A percentile compares a stretch with the other conserved stretches of the same genome.
Conservation (phyloP, 2,329 filamentous ascomycete genomes). For the Aspergillaceae sp. region DNA sequence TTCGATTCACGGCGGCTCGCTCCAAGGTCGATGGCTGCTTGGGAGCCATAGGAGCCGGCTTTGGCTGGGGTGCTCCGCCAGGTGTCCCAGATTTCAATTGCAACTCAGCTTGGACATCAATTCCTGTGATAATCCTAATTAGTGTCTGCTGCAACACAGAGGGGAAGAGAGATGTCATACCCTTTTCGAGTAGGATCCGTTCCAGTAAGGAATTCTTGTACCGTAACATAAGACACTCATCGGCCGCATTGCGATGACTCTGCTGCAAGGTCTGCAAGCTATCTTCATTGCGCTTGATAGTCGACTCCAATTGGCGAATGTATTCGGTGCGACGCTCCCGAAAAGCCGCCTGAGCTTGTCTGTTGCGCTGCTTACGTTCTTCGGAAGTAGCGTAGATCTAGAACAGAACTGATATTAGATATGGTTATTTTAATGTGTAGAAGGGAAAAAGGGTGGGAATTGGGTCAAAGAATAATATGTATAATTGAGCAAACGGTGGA, state of each 20-base stretch:
- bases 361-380: constrained; percentile 93
- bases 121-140: constrained; percentile 48
- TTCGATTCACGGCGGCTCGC: constrained; percentile 70
- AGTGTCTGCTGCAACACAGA: constrained; percentile 1
- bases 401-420: constrained; percentile 2
- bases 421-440: constrained; percentile 1
- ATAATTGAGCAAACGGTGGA: constrained; percentile 6
- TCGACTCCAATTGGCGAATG: constrained; percentile 97
- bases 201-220: constrained; percentile 98
- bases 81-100: constrained; percentile 86
- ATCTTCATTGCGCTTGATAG: constrained; percentile 94
- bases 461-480: not conserved
- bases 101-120: constrained; percentile 94
- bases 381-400: constrained; percentile 98
- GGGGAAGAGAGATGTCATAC: constrained; percentile 36
- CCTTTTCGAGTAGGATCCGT: constrained; percentile 91
- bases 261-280: constrained; percentile 86
- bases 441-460: constrained; percentile 4
- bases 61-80: constrained; percentile 52
- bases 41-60: constrained; percentile 58
- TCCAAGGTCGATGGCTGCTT: constrained; percentile 70
- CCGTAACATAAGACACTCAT: constrained; percentile 94
- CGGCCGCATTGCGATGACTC: constrained; percentile 85
- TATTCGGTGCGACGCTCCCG: constrained; percentile 95
- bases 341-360: constrained; percentile 95